phyloP scores from a whole-genome alignment of 2,329 filamentous ascomycete species.

The Tolypocladium endophyticum region DNA sequence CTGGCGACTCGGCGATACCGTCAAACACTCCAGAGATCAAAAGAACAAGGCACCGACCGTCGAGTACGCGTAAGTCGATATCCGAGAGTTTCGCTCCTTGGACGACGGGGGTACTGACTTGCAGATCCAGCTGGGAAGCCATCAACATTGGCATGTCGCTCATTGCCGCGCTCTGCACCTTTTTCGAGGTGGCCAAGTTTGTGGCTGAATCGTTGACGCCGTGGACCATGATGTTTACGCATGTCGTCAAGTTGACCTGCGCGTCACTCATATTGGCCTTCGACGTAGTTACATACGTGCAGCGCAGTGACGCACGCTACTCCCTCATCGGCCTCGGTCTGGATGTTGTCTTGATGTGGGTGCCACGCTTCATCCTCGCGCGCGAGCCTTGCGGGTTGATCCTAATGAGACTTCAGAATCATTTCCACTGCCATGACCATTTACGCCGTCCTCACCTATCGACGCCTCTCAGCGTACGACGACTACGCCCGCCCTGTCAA shows the following conservation, averaged over 20 bases:
- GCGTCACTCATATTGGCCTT: conserved; percentile 36
- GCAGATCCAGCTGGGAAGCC: conserved; percentile 37
- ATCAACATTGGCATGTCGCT: conserved; percentile 40
- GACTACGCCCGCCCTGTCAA: conserved; percentile 39
- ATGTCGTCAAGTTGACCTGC: conserved; percentile 38
- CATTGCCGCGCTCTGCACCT: conserved; percentile 33
- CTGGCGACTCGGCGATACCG: conserved; percentile 38
- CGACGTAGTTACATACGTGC: conserved; percentile 39
- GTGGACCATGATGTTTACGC: conserved; percentile 40
- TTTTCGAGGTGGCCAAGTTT: conserved; percentile 35
- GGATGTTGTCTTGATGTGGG: conserved; percentile 39
- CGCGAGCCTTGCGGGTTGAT: conserved; percentile 2
- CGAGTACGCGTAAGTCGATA: conserved; percentile 37
- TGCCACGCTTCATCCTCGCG: background rate
- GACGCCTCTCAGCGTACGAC: conserved; percentile 36
- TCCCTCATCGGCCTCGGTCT: conserved; percentile 37
- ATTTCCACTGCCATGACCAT: conserved; percentile 30
- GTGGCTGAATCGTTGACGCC: conserved; percentile 41
- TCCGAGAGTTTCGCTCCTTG: background rate
- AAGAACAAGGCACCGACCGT: conserved; percentile 30
- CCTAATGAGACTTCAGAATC: conserved; percentile 18
- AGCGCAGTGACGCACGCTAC: conserved; percentile 33
- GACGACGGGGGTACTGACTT: background rate
- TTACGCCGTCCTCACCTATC: conserved; percentile 37
- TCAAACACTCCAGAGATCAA: conserved; percentile 27